Conservation (phyloP, 352 stramenopile species). For the Globisporangium canariense region DNA sequence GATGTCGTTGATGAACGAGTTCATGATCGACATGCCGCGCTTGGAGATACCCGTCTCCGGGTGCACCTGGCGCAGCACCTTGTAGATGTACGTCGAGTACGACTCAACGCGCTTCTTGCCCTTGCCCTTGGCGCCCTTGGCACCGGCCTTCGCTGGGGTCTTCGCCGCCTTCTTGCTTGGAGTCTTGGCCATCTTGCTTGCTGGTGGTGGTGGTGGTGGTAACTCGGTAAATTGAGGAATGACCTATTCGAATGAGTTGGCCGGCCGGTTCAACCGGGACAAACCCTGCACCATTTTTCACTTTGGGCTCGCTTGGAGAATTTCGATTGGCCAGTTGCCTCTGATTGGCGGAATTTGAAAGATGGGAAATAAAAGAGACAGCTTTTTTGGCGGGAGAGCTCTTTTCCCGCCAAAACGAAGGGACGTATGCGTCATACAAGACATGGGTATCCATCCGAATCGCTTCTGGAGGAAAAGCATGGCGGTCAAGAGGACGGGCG, state of each 20-base stretch:
- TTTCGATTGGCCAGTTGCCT: constrained; percentile 21
- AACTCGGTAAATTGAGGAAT: constrained; percentile 34
- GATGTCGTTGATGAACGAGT: constrained; percentile 99
- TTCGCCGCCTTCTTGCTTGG: constrained; percentile 92
- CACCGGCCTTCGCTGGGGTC: constrained; percentile 64
- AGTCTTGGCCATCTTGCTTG: constrained; percentile 91
- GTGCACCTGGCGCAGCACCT: constrained; percentile 94
- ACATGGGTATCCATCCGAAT: no score
- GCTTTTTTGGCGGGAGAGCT: constrained; percentile 2
- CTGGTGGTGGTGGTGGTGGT: constrained; percentile 12
- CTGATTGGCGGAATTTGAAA: constrained; percentile 3
- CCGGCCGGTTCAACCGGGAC: background rate
- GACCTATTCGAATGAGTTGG: background rate
- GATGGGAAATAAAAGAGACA: background rate
- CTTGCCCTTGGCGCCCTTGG: constrained; percentile 74
- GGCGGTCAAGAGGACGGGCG: no score
- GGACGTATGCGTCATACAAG: no score
- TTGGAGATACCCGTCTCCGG: constrained; percentile 97
- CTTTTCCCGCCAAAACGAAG: no score
- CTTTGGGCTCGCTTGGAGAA: constrained; percentile 11
- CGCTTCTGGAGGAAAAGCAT: no score
- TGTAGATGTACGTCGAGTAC: constrained; percentile 93
- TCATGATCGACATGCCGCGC: constrained; percentile 98
- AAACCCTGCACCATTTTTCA: background rate
- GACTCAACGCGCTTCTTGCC: constrained; percentile 88